Evolutionary conservation across 225 moss, liverwort and hornwort species (phyloP).

Genomic region (Neckera pumila): DNA sequence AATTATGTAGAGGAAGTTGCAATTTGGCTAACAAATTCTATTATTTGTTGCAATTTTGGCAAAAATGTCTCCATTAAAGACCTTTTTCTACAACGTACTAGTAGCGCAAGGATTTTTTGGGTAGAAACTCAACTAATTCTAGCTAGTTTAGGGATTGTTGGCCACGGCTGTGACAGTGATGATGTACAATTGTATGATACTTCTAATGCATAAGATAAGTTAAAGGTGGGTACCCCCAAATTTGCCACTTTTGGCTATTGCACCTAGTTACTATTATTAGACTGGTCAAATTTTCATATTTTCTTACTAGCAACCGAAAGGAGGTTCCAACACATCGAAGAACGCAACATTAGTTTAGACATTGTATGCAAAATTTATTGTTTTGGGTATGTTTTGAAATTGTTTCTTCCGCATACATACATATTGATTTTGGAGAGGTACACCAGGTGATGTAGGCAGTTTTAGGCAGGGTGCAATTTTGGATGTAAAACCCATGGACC

Average conservation of each 20-base stretch:
- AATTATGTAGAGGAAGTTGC: too few relatives aligned
- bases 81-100: too few relatives aligned
- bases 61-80: too few relatives aligned
- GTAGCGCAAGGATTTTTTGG: too few relatives aligned
- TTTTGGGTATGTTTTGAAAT: neutral
- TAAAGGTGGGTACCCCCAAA: neutral
- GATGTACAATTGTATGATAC: too few relatives aligned
- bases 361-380: neutral
- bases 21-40: too few relatives aligned
- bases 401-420: neutral
- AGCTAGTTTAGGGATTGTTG: too few relatives aligned
- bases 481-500: too few relatives aligned
- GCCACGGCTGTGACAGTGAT: neutral
- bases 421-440: neutral
- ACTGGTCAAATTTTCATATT: neutral
- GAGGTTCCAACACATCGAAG: rapidly evolving
- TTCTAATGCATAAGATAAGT: too few relatives aligned
- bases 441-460: neutral
- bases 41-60: too few relatives aligned
- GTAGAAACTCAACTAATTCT: too few relatives aligned
- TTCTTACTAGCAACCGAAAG: neutral
- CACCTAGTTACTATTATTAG: neutral
- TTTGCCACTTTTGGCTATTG: rapidly evolving
- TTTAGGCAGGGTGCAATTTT: neutral
- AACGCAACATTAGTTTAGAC: too few relatives aligned